Evolutionary conservation across 768 basidiomycete genomes (phyloP), one percentile per base, ranked within the genome.

Genomic region (Hygrophorus pudorinus): DNA sequence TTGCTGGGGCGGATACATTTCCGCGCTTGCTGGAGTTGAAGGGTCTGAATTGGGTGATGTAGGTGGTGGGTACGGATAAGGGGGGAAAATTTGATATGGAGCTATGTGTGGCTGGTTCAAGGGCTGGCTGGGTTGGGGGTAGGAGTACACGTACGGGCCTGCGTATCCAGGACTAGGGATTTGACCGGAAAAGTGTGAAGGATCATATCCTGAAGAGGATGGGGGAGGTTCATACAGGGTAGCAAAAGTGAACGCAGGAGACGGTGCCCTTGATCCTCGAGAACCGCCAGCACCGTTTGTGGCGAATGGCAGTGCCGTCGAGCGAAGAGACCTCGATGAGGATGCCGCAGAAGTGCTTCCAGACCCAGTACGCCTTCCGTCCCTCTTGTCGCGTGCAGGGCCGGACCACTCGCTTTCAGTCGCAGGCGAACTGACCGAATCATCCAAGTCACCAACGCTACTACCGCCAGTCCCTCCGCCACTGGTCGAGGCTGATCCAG

Each of bases 341-440:
- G 79, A 79, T 13, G 74, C 69, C 29, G 72, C 69, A 12, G 75
- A 75, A 2, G 60, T 62, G 49, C 63, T 64, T 42, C 63, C 62
- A 17, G 65, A 64, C 12, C 65, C 65, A 24, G 7, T 7, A 46
- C 70, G 71, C 30, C 41, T 40, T 70, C 68, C 59, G 44, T 76
- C 76, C 54, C 70, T 75, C 56, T 71, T 77, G 50, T 83, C 79
- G 33, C 76, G 69, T 31, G 66, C 65, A 4, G 75, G 65, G 13
- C 58, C 66, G 7, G 85, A 85, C 76, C 82, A 85, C 61, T 88
- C 85, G 59, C 84, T 85, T 62, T 89, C 85, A 13, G 84, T 85
- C 5, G 82, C 72, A 28, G 81, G 81, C 5, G 81, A 83, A 55
- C 81, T 81, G 18, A 67, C 71, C 12, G 75, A 70, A 48, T 86